These are phyloP conservation scores for Selaginella tamariscina DNA, from an alignment of 75 land plant genomes.

Conservation along the genomic window DNA sequence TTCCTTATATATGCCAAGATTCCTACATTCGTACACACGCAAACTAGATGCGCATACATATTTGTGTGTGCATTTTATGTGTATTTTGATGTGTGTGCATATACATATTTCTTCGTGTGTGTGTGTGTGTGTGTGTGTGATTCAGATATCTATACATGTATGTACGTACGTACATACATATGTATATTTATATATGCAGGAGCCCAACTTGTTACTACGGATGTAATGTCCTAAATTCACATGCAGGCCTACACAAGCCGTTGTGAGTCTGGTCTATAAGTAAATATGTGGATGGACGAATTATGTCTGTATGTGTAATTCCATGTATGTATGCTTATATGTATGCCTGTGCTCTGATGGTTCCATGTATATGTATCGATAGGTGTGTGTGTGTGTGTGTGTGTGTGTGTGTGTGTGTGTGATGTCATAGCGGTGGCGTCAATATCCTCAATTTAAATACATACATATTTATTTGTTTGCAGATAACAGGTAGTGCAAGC, in stretches of 20 bases:
- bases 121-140: conserved; percentile 12
- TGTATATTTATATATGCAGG: conserved; percentile 11
- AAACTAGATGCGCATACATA: background rate
- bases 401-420: conserved; percentile 4
- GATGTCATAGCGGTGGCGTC: background rate
- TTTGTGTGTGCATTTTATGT: conserved; percentile 7
- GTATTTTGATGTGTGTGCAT: conserved; percentile 7
- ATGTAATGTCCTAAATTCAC: too few species aligned
- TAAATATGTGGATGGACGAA: background rate
- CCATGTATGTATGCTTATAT: background rate
- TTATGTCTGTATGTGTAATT: background rate
- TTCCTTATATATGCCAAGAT: background rate
- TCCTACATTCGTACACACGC: background rate
- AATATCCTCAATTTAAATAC: background rate
- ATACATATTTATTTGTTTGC: conserved; percentile 1
- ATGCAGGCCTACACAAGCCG: too few species aligned
- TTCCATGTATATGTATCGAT: background rate
- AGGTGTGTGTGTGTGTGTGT: background rate
- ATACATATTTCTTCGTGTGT: conserved; percentile 9
- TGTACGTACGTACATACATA: conserved; percentile 3
- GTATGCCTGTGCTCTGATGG: background rate
- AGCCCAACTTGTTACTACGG: too few species aligned
- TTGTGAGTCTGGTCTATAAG: too few species aligned
- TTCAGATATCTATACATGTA: conserved; percentile 1
- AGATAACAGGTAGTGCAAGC: background rate